These are phyloP conservation scores for Dipteronia dyeriana DNA, from an alignment of 345 rosid species.

Conservation along the genomic window DNA sequence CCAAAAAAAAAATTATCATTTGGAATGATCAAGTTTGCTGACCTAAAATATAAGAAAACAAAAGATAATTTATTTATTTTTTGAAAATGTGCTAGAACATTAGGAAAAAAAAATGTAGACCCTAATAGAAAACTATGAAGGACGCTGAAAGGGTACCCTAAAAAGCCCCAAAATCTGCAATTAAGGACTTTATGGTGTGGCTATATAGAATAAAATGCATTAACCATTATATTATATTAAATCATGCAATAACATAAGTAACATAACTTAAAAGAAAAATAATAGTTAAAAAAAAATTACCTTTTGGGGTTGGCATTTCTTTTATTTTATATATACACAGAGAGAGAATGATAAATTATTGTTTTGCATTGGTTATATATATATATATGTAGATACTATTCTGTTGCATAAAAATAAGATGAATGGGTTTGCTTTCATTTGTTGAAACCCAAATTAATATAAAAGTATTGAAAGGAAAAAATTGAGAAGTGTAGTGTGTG, in stretches of 20 bases:
- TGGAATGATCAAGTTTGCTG: too few species aligned
- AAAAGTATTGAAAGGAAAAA: background rate
- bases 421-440: slow-evolving; percentile 11
- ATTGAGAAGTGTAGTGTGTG: background rate
- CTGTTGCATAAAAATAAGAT: background rate
- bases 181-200: background rate
- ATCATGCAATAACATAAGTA: background rate
- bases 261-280: background rate
- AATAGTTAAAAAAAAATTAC: background rate
- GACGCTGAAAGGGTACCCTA: slow-evolving; percentile 2
- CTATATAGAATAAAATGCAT: background rate
- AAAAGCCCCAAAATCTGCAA: background rate
- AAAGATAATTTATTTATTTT: too few species aligned
- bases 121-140: background rate
- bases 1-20: too few species aligned
- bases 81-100: too few species aligned
- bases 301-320: background rate
- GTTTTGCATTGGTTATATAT: background rate
- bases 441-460: background rate
- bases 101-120: too few species aligned
- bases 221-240: background rate
- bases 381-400: background rate
- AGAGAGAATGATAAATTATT: too few species aligned
- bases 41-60: too few species aligned
- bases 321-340: background rate